A percentile compares a stretch with the other conserved stretches of the same genome.
These are phyloP conservation scores for Craspedostauros australis DNA, from an alignment of 108 stramenopile genomes.

Conservation along the genomic window DNA sequence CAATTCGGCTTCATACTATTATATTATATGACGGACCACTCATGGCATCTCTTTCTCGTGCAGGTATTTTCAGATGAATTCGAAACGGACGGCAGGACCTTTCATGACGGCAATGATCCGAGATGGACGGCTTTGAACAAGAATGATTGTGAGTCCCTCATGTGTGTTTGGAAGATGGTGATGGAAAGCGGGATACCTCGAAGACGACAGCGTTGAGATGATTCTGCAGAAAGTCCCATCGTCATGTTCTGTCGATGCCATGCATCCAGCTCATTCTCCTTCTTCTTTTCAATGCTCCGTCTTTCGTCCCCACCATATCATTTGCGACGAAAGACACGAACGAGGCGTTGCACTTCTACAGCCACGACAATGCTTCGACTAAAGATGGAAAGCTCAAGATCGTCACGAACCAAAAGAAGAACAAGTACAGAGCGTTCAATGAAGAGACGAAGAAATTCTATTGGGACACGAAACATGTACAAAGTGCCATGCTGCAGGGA, in stretches of 20 bases:
- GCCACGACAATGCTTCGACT: slow-evolving; percentile 61
- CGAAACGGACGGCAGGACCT: slow-evolving; percentile 76
- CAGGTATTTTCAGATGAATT: slow-evolving; percentile 93
- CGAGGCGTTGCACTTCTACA: slow-evolving; percentile 78
- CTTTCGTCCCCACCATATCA: not conserved
- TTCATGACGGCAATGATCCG: slow-evolving; percentile 91
- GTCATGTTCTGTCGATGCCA: not conserved
- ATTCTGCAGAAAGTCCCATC: not conserved
- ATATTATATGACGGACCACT: too few relatives aligned
- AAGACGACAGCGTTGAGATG: not conserved
- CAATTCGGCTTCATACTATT: too few relatives aligned
- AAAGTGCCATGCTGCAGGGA: slow-evolving; percentile 81
- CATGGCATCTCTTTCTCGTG: too few relatives aligned
- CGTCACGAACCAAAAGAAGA: slow-evolving; percentile 52
- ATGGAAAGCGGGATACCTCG: not conserved
- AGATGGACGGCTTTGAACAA: slow-evolving; percentile 92
- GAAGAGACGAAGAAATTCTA: slow-evolving; percentile 73
- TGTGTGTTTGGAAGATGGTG: not conserved
- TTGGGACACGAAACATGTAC: slow-evolving; percentile 65
- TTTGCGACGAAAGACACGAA: too few relatives aligned
- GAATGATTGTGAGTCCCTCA: slow-evolving; percentile 47
- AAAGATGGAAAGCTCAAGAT: slow-evolving; percentile 65
- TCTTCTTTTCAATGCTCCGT: not conserved
- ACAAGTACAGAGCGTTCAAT: slow-evolving; percentile 72
- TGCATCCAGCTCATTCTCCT: not conserved